Evolutionary conservation across 331 rosid genomes (phyloP).

Genomic region (Acacia concinna): DNA sequence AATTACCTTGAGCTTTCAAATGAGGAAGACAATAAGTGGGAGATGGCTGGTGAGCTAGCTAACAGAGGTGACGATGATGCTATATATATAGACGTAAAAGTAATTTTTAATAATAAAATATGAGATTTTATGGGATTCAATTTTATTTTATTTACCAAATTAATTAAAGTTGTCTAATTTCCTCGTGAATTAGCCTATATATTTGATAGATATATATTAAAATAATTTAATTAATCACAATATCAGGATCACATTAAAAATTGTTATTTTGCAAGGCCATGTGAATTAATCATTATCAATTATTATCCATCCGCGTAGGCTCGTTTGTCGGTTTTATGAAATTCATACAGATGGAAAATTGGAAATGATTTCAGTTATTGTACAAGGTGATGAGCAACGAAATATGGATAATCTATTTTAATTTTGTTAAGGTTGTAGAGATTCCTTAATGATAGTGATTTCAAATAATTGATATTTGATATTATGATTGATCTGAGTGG

Average conservation of each 20-base stretch:
- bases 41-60: not conserved
- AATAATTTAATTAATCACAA: not conserved
- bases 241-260: not conserved
- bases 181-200: not conserved
- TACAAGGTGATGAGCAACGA: too few relatives aligned
- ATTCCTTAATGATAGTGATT: too few relatives aligned
- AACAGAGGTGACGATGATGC: not conserved
- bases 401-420: too few relatives aligned
- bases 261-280: not conserved
- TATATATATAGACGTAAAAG: not conserved
- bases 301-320: too few relatives aligned
- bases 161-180: not conserved
- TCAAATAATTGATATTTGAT: too few relatives aligned
- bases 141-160: not conserved
- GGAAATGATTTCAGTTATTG: too few relatives aligned
- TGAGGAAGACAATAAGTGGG: not conserved
- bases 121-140: not conserved
- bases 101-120: not conserved
- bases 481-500: too few relatives aligned
- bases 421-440: too few relatives aligned
- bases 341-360: too few relatives aligned
- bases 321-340: too few relatives aligned
- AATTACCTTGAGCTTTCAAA: not conserved
- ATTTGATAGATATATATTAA: not conserved
- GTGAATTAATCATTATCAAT: too few relatives aligned